These are phyloP conservation scores for Graphium sp. DNA, from an alignment of 2,329 filamentous ascomycete genomes.

Conservation along the genomic window DNA sequence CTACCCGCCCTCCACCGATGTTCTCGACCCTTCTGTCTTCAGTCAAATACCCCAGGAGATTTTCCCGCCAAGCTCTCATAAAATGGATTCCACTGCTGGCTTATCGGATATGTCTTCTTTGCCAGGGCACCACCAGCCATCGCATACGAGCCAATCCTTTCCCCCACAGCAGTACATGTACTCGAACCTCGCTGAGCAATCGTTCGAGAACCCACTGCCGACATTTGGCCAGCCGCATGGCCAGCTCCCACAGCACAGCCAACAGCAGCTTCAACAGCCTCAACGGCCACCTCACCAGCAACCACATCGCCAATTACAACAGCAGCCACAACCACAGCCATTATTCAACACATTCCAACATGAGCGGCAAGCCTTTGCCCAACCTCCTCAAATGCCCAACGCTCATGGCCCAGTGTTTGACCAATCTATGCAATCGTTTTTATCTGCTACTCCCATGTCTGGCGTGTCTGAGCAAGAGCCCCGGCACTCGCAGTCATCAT, in stretches of 20 bases:
- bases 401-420: constrained; percentile 1
- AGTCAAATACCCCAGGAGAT: no score
- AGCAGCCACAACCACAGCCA: constrained; percentile 10
- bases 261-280: constrained; percentile 6
- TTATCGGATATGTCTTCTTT: no score
- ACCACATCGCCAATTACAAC: constrained; percentile 6
- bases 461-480: constrained; percentile 4
- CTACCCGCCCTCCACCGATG: no score
- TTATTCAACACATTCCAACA: constrained; percentile 4
- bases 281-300: constrained; percentile 6
- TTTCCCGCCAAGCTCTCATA: no score
- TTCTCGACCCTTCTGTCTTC: no score
- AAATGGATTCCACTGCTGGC: no score
- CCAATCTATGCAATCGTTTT: constrained; percentile 7
- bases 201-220: constrained; percentile 9
- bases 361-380: constrained; percentile 6
- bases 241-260: constrained; percentile 11
- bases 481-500: constrained; percentile 2
- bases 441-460: constrained; percentile 8
- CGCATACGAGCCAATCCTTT: no score
- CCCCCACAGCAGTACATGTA: no score
- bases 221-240: constrained; percentile 10
- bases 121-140: no score
- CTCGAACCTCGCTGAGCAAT: constrained; percentile 1
- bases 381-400: constrained; percentile 7